Base-by-base conservation (phyloP, 1,139 yeast genomes). In the Sugiyamaella paludigena region DNA sequence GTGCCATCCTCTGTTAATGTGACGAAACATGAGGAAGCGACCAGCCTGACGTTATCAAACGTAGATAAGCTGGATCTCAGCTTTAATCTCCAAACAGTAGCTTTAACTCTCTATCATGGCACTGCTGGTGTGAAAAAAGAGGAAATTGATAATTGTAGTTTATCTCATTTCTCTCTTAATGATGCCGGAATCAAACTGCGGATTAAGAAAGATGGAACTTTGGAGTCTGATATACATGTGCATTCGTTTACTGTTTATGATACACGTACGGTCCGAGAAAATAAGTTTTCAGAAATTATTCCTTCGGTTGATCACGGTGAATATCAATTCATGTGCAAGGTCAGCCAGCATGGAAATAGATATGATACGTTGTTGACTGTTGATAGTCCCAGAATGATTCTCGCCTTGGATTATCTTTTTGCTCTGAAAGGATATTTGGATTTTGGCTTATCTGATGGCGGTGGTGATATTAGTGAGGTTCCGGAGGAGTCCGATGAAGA, bases 381-480 rank as follows among this genome's bases (percentile, higher is more conserved):
- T 10, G 95, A 89, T 56, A 85, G 84, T 55, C 97, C 98, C 0
- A 80, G 77, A 52, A 77, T 86, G 15, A 83, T 92, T 44, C 67
- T 92, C 43, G 97, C 97, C 0, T 71, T 92, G 56, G 98, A 91
- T 61, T 91, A 87, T 64, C 62, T 92, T 38, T 79, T 89, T 68
- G 91, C 92, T 1, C 64, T 92, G 55, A 87, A 87, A 58, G 68
- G 76, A 0, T 87, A 85, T 64, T 66, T 74, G 19, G 81, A 76
- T 55, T 71, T 70, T 51, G 82, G 81, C 0, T 53, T 71, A 31
- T 50, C 60, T 5, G 56, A 53, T 19, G 55, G 51, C 2, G 45
- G 40, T 11, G 55, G 45, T 2, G 48, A 45, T 2, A 54, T 43
- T 28, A 56, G 49, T 13, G 48, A 47, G 10, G 44, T 28, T 15